A percentile compares a stretch with the other conserved stretches of the same genome.
These are phyloP conservation scores for Curvularia eragrostidis DNA, from an alignment of 2,329 filamentous ascomycete genomes.

Conservation along the genomic window DNA sequence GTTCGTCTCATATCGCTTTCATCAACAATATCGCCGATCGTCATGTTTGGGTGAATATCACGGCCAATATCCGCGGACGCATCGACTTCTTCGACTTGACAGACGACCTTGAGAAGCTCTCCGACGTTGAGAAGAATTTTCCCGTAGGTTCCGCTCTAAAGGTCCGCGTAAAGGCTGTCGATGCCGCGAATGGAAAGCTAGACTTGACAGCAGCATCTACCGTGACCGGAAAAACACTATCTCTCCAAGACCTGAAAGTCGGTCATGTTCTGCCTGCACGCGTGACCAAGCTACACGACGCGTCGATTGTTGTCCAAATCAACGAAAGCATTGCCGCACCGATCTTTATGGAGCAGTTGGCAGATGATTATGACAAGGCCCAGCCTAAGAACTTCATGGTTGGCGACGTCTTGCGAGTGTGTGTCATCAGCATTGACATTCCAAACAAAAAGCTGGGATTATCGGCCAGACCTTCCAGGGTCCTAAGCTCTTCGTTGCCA, in stretches of 20 bases:
- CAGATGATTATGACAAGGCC: constrained; percentile 83
- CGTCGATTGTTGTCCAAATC: constrained; percentile 83
- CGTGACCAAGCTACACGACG: constrained; percentile 84
- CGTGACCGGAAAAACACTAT: constrained; percentile 63
- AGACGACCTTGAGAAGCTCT: constrained; percentile 80
- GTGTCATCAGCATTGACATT: constrained; percentile 78
- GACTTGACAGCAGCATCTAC: constrained; percentile 82
- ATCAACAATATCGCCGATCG: constrained; percentile 87
- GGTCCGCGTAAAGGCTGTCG: constrained; percentile 77
- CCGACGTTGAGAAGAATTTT: constrained; percentile 79
- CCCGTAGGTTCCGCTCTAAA: constrained; percentile 88
- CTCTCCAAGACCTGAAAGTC: constrained; percentile 73
- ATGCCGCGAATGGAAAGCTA: constrained; percentile 74
- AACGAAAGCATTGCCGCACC: constrained; percentile 80
- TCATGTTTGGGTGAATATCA: constrained; percentile 88
- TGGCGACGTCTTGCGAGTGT: constrained; percentile 88
- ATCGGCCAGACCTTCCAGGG: constrained; percentile 84
- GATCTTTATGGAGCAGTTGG: constrained; percentile 81
- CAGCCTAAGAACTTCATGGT: constrained; percentile 78
- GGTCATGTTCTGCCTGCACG: constrained; percentile 84
- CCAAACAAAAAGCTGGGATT: constrained; percentile 84
- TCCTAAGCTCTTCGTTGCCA: constrained; percentile 82
- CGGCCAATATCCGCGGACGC: constrained; percentile 84
- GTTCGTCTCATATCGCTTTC: constrained; percentile 78
- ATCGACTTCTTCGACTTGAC: constrained; percentile 84